These are phyloP conservation scores for Lophiotrema nucula DNA, from an alignment of 495 filamentous ascomycete genomes.

Conservation along the genomic window DNA sequence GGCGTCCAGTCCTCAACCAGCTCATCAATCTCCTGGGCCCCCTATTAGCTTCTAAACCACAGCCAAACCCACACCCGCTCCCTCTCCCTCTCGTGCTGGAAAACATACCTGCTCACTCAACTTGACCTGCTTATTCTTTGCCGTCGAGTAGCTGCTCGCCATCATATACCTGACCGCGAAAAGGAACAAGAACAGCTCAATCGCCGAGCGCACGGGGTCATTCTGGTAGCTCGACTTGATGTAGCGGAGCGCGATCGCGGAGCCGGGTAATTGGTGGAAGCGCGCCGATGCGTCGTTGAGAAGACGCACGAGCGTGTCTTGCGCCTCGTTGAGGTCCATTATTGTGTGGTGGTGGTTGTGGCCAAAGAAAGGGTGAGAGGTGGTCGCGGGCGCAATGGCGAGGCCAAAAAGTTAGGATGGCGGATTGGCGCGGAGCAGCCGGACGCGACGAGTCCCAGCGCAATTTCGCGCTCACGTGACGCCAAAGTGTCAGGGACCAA, in stretches of 20 bases:
- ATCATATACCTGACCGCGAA: conserved; percentile 94
- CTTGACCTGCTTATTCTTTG: conserved; percentile 80
- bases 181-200: conserved; percentile 91
- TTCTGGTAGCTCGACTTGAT: conserved; percentile 96
- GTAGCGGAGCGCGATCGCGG: conserved; percentile 90
- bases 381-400: no score
- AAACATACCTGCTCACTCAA: conserved; percentile 72
- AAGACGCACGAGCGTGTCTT: conserved; percentile 22
- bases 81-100: neutral
- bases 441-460: no score
- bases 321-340: conserved; percentile 30
- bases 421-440: neutral
- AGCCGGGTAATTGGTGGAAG: conserved; percentile 89
- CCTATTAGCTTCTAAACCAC: conserved; percentile 16
- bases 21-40: conserved; percentile 82
- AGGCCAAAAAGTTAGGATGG: conserved; percentile 1
- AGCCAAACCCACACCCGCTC: conserved; percentile 2
- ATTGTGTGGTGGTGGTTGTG: neutral
- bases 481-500: no score
- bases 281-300: conserved; percentile 27
- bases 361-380: neutral
- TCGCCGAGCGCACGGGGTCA: conserved; percentile 87
- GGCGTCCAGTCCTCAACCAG: conserved; percentile 96
- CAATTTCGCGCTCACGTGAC: no score
- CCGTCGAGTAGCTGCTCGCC: conserved; percentile 84